These are phyloP conservation scores for Candida gigantensis DNA, from an alignment of 1,139 yeast genomes.

Conservation along the genomic window DNA sequence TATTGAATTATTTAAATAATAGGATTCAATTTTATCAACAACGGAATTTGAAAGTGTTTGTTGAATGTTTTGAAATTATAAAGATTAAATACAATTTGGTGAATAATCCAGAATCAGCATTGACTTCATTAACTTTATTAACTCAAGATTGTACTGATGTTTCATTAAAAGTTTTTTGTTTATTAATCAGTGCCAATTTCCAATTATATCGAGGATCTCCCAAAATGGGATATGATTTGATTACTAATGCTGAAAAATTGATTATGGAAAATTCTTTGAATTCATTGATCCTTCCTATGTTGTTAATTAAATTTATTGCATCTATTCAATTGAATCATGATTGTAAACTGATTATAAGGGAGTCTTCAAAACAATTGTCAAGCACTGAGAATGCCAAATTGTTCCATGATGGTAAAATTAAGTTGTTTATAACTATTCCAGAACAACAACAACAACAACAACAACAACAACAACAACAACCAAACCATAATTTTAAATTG, in stretches of 20 bases:
- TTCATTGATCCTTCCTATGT: not conserved
- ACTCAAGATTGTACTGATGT: constrained; percentile 10
- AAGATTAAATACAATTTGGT: constrained; percentile 30
- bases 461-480: too few relatives aligned
- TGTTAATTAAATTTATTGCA: constrained; percentile 2
- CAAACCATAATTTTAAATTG: constrained; percentile 11
- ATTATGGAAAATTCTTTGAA: not conserved
- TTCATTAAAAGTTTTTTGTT: constrained; percentile 21
- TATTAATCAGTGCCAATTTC: constrained; percentile 24
- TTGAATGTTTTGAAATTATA: constrained; percentile 27
- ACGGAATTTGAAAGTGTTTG: too few relatives aligned
- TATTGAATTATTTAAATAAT: constrained; percentile 29
- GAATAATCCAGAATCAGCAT: constrained; percentile 25
- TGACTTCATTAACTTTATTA: constrained; percentile 26
- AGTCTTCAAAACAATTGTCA: constrained; percentile 1
- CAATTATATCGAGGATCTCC: constrained; percentile 35
- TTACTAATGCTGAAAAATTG: constrained; percentile 17
- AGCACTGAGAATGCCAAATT: not conserved
- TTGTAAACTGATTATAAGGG: constrained; percentile 3
- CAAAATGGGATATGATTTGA: constrained; percentile 14
- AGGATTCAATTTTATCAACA: too few relatives aligned
- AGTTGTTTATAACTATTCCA: not conserved
- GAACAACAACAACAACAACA: too few relatives aligned
- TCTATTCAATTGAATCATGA: constrained; percentile 1
- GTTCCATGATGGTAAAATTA: constrained; percentile 2